Evolutionary conservation across 192 early-diverging fungal genomes (phyloP), one percentile per base, ranked within the genome.

Genomic region (Dimargaris verticillata): DNA sequence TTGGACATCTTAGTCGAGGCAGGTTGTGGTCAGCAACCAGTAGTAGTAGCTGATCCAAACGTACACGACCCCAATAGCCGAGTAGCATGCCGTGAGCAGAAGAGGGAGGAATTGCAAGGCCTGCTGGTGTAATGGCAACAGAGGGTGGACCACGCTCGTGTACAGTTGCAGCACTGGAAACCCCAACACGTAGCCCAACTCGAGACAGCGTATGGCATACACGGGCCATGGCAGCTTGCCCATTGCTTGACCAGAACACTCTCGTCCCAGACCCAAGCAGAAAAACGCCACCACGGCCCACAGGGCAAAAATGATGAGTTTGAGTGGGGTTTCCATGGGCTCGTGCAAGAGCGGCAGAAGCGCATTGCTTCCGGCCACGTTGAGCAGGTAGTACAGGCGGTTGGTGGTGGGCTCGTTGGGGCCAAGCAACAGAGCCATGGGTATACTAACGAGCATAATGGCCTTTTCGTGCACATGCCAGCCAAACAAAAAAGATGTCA

Each of bases 391-490:
- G 33, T 47, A 53, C 18, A 51, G 12, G 9, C 67, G 15, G 55
- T 24, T 5, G 61, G 47, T 0, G 45, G 49, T 6, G 63, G 60
- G 3, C 62, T 29, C 67, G 64, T 45, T 53, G 60, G 5, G 63
- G 25, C 46, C 69, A 54, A 61, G 63, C 49, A 71, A 66, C 59
- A 68, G 64, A 57, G 61, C 68, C 70, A 71, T 64, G 45, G 70
- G 79, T 53, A 60, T 73, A 61, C 66, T 62, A 26, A 90, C 78
- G 61, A 95, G 61, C 61, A 98, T 72, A 15, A 93, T 81, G 0
- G 95, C 95, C 69, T 98, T 98, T 63, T 98, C 95, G 62, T 98
- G 95, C 18, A 98, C 95, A 73, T 98, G 95, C 93, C 93, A 98
- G 42, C 92, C 92, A 71, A 94, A 95, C 64, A 94, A 65, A 68